phyloP scores from a whole-genome alignment of 1,284 basidiomycete species.

The Rhodotorula glutinis region DNA sequence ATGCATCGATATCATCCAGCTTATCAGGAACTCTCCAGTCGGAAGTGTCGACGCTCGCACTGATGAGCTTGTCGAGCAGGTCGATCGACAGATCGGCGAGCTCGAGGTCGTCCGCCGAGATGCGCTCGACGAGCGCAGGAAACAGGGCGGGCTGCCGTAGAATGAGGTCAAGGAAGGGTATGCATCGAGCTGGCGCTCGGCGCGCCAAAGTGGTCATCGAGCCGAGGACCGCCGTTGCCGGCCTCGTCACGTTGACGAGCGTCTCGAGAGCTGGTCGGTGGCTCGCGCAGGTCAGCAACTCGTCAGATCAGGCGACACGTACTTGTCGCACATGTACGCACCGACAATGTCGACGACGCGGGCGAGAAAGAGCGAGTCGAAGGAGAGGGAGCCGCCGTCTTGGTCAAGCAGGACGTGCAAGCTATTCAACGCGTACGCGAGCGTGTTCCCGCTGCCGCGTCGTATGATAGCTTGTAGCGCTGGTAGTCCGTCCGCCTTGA shows the following conservation, averaged over 20 bases:
- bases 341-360: constrained; percentile 71
- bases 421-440: constrained; percentile 77
- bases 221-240: constrained; percentile 88
- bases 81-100: constrained; percentile 77
- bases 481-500: constrained; percentile 69
- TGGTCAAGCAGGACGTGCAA: constrained; percentile 83
- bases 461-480: constrained; percentile 73
- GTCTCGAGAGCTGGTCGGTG: constrained; percentile 56
- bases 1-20: constrained; percentile 72
- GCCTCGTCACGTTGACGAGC: constrained; percentile 92
- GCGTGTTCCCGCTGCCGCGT: constrained; percentile 70
- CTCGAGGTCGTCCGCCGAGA: constrained; percentile 77
- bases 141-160: constrained; percentile 62
- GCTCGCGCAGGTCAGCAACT: not conserved
- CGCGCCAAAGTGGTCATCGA: constrained; percentile 63
- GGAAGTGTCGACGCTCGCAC: constrained; percentile 68
- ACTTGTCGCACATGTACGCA: constrained; percentile 1
- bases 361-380: constrained; percentile 66
- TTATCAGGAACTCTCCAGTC: constrained; percentile 76
- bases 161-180: constrained; percentile 77
- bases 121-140: constrained; percentile 70
- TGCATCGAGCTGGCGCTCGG: constrained; percentile 63
- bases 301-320: not conserved
- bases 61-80: constrained; percentile 79
- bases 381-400: constrained; percentile 69